These are phyloP conservation scores for Crithidia acanthocephali DNA, from an alignment of 208 protist species.

Conservation along the genomic window DNA sequence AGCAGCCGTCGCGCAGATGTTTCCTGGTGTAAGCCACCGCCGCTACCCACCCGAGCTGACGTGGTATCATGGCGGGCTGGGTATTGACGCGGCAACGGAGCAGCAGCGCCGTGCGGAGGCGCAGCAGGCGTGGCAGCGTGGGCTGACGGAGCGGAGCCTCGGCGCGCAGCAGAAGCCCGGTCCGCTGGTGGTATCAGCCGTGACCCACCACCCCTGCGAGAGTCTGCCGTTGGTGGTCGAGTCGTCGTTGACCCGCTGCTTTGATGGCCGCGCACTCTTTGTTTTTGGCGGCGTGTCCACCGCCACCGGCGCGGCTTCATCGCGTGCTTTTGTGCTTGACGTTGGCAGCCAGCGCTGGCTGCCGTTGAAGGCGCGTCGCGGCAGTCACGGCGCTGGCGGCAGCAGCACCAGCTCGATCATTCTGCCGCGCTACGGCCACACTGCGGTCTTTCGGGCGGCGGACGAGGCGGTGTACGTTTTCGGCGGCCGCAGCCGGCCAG, in stretches of 20 bases:
- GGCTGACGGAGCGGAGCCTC: conserved; percentile 44
- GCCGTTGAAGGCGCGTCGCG: conserved; percentile 11
- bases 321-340: conserved; percentile 23
- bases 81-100: conserved; percentile 34
- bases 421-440: conserved; percentile 60
- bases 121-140: conserved; percentile 39
- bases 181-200: conserved; percentile 44
- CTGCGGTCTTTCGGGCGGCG: conserved; percentile 43
- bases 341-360: conserved; percentile 22
- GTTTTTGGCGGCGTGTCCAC: conserved; percentile 41
- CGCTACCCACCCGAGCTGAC: conserved; percentile 53
- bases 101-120: conserved; percentile 32
- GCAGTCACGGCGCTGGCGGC: not conserved
- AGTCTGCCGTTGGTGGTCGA: conserved; percentile 44
- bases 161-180: conserved; percentile 27
- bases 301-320: conserved; percentile 13
- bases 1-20: conserved; percentile 7
- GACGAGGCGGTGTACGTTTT: conserved; percentile 70
- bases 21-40: conserved; percentile 39
- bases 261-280: conserved; percentile 53
- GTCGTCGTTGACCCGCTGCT: conserved; percentile 64
- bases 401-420: not conserved
- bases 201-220: conserved; percentile 47
- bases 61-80: conserved; percentile 66
- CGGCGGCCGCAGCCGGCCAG: conserved; percentile 47